Conservation (phyloP, 2,329 filamentous ascomycete species). For the Pseudogymnoascus sp. region DNA sequence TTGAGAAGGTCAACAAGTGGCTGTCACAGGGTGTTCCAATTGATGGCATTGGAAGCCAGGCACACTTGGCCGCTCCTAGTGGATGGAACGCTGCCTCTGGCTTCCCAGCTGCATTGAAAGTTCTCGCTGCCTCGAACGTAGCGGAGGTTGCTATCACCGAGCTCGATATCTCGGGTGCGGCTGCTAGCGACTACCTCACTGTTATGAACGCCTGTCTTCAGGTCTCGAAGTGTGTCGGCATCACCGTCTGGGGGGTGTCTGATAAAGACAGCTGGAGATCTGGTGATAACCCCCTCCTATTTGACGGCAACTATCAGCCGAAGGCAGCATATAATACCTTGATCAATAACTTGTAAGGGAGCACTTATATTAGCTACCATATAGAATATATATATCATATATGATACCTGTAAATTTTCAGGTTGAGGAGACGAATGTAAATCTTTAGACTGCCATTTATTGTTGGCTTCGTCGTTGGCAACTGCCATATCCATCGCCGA, state of each 20-base stretch:
- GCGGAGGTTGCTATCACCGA: conserved; percentile 47
- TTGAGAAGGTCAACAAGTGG: conserved; percentile 55
- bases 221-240: conserved; percentile 27
- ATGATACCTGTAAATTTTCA: too few relatives aligned
- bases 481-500: too few relatives aligned
- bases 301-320: conserved; percentile 42
- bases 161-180: conserved; percentile 55
- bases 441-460: too few relatives aligned
- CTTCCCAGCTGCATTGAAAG: conserved; percentile 18
- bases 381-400: too few relatives aligned
- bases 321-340: conserved; percentile 44
- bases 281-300: conserved; percentile 42
- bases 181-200: conserved; percentile 35
- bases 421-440: too few relatives aligned
- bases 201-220: conserved; percentile 26
- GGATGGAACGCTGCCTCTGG: conserved; percentile 36
- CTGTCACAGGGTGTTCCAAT: conserved; percentile 52
- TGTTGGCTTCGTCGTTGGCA: too few relatives aligned
- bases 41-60: conserved; percentile 48
- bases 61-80: conserved; percentile 44
- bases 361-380: background rate
- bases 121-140: conserved; percentile 12
- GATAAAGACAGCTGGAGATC: conserved; percentile 44
- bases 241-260: conserved; percentile 28
- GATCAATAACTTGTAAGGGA: conserved; percentile 15